Conservation (phyloP, 179 eudicot species). For the Vitellaria paradoxa region DNA sequence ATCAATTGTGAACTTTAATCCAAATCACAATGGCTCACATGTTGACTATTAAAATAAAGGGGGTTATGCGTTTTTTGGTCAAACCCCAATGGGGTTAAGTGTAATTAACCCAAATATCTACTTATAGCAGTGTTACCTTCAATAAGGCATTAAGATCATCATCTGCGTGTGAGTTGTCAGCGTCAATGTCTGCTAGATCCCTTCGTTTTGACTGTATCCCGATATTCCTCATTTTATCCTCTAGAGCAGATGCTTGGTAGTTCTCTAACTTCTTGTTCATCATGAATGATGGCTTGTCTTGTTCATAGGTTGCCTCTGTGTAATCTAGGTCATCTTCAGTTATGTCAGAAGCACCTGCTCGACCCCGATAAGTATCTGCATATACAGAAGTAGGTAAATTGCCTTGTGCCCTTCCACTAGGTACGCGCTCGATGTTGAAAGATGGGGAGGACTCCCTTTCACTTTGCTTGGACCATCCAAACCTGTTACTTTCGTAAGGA, state of each 20-base stretch:
- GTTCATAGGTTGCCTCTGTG: conserved; percentile 39
- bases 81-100: no score
- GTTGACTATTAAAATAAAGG: no score
- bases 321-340: conserved; percentile 39
- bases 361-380: conserved; percentile 32
- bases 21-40: no score
- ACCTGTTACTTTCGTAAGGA: conserved; percentile 39
- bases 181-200: conserved; percentile 17
- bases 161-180: conserved; percentile 30
- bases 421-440: conserved; percentile 44
- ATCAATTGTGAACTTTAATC: no score
- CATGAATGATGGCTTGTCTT: conserved; percentile 33
- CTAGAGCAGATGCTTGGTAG: conserved; percentile 27
- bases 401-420: conserved; percentile 45
- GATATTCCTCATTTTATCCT: conserved; percentile 26
- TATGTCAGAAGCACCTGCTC: conserved; percentile 30
- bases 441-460: conserved; percentile 45
- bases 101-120: neutral
- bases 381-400: conserved; percentile 21
- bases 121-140: conserved; percentile 31
- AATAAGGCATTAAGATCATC: conserved; percentile 57
- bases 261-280: conserved; percentile 31
- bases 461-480: conserved; percentile 59
- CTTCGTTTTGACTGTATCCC: conserved; percentile 34
- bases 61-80: no score